Evolutionary conservation across 345 rosid species (phyloP).

Genomic region (Laguncularia racemosa): DNA sequence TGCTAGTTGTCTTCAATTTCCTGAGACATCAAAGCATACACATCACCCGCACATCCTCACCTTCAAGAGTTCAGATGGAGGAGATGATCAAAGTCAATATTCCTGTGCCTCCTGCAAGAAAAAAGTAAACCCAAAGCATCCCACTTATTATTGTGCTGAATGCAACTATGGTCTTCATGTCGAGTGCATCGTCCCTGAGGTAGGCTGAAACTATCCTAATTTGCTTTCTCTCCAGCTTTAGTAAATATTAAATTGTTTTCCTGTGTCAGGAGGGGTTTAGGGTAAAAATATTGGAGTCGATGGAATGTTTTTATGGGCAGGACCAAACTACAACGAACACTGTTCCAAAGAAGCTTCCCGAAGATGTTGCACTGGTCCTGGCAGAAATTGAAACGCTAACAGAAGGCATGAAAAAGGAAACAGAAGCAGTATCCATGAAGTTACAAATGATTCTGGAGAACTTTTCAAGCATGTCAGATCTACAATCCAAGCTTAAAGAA

Average conservation of each 20-base stretch:
- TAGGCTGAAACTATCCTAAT: not conserved
- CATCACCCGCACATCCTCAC: constrained; percentile 9
- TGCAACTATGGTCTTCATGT: no score
- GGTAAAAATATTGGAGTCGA: no score
- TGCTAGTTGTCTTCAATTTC: constrained; percentile 6
- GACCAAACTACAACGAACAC: not conserved
- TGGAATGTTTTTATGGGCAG: no score
- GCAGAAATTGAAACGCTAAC: not conserved
- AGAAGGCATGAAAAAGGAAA: not conserved
- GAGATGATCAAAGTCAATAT: no score
- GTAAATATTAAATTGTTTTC: no score
- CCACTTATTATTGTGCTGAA: no score
- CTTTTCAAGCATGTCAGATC: not conserved
- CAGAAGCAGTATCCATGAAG: not conserved
- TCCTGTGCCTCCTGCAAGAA: no score
- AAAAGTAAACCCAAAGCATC: no score
- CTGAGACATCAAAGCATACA: constrained; percentile 3
- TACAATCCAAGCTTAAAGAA: constrained; percentile 1
- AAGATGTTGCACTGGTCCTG: constrained; percentile 1
- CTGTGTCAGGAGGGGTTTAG: no score
- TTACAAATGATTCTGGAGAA: not conserved
- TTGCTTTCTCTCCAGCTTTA: no score
- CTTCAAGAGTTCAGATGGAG: not conserved
- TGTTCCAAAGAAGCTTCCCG: not conserved
- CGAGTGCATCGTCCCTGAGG: no score